These are phyloP conservation scores for Microcyclospora pomicola DNA, from an alignment of 2,329 filamentous ascomycete genomes.

Conservation along the genomic window DNA sequence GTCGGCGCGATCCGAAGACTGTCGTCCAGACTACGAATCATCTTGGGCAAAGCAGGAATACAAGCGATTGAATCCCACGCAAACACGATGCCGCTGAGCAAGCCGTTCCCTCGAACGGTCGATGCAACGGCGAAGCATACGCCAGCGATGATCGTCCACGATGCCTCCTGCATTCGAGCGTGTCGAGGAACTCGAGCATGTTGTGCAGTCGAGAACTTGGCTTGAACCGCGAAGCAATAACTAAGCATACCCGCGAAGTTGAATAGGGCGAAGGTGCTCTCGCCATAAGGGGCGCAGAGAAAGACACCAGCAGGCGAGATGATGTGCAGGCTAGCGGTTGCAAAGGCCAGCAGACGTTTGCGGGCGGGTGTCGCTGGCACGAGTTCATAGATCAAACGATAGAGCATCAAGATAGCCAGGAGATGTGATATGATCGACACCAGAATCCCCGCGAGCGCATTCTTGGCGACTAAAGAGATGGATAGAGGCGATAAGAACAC, in stretches of 20 bases:
- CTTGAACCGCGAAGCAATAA: slow-evolving; percentile 41
- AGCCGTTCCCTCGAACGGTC: slow-evolving; percentile 68
- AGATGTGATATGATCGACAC: slow-evolving; percentile 66
- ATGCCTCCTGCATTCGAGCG: slow-evolving; percentile 7
- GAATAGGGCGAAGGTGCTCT: slow-evolving; percentile 64
- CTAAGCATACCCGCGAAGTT: slow-evolving; percentile 60
- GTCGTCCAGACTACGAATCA: slow-evolving; percentile 13
- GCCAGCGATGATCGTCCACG: slow-evolving; percentile 15
- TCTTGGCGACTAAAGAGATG: slow-evolving; percentile 14
- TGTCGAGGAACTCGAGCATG: background rate
- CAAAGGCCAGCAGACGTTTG: slow-evolving; percentile 42
- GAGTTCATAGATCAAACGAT: slow-evolving; percentile 48
- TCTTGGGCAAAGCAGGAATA: slow-evolving; percentile 28
- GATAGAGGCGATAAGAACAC: slow-evolving; percentile 7
- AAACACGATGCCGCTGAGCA: slow-evolving; percentile 68
- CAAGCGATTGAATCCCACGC: slow-evolving; percentile 43
- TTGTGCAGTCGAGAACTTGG: background rate
- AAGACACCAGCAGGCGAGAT: slow-evolving; percentile 82
- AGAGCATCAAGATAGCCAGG: slow-evolving; percentile 58
- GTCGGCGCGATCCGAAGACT: slow-evolving; percentile 24
- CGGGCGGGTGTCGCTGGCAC: slow-evolving; percentile 27
- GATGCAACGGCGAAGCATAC: slow-evolving; percentile 54
- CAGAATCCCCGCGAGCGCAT: slow-evolving; percentile 44
- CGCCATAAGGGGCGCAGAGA: slow-evolving; percentile 72
- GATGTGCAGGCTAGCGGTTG: slow-evolving; percentile 62